These are phyloP conservation scores for Medakamo hakoo DNA, from an alignment of 139 green algal species.

Conservation along the genomic window DNA sequence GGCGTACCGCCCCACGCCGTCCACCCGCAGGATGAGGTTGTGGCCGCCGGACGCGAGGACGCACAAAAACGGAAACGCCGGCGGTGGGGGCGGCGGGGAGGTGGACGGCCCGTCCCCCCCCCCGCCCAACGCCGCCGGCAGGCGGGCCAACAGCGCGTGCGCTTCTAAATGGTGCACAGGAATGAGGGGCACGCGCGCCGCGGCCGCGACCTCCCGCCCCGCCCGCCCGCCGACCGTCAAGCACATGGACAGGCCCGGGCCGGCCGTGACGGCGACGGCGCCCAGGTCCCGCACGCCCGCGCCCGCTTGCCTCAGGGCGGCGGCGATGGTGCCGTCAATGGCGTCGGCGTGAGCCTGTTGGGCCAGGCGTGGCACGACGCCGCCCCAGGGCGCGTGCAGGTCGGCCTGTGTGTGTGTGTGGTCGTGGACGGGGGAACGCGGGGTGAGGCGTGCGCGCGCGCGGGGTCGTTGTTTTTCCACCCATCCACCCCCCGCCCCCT, in stretches of 20 bases:
- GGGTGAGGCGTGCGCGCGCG: background rate
- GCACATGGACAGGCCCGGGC: slow-evolving; percentile 85
- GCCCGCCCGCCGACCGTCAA: slow-evolving; percentile 50
- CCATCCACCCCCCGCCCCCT: background rate
- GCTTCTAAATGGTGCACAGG: slow-evolving; percentile 97
- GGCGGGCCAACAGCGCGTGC: slow-evolving; percentile 76
- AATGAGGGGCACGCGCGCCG: slow-evolving; percentile 55
- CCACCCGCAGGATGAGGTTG: slow-evolving; percentile 83
- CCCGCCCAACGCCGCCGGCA: slow-evolving; percentile 6
- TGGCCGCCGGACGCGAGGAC: slow-evolving; percentile 86
- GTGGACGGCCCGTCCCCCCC: background rate
- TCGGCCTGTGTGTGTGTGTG: slow-evolving; percentile 68
- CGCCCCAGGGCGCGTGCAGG: slow-evolving; percentile 80
- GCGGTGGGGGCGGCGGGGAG: background rate
- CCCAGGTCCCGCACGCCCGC: slow-evolving; percentile 29
- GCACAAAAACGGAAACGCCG: slow-evolving; percentile 78
- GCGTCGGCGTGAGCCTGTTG: slow-evolving; percentile 70
- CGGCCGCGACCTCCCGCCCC: slow-evolving; percentile 48
- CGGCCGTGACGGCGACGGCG: slow-evolving; percentile 86
- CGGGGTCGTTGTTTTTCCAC: too few relatives aligned
- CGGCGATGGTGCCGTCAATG: slow-evolving; percentile 72
- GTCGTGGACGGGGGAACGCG: background rate
- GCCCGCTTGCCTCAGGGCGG: slow-evolving; percentile 41
- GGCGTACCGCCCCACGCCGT: slow-evolving; percentile 72
- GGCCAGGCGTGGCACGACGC: slow-evolving; percentile 86